A percentile compares a stretch with the other conserved stretches of the same genome.
These are phyloP conservation scores for Talaromyces adpressus DNA, from an alignment of 495 filamentous ascomycete species.

Conservation along the genomic window DNA sequence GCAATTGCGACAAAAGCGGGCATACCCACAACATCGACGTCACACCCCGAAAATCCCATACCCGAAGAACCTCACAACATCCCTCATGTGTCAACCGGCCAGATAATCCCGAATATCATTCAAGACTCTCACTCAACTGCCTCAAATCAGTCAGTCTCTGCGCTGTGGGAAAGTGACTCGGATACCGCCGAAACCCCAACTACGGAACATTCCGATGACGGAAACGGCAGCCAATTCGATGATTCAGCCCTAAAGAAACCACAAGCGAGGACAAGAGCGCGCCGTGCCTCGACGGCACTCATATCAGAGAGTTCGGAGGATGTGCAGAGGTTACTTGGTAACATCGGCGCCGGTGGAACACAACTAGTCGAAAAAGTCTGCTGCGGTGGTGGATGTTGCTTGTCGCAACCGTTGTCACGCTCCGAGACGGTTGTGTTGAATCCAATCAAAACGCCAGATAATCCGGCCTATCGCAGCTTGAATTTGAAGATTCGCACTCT, in stretches of 20 bases:
- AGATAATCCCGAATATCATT: neutral
- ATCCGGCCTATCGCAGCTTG: slow-evolving; percentile 75
- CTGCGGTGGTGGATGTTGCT: slow-evolving; percentile 92
- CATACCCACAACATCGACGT: slow-evolving; percentile 40
- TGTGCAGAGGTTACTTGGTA: slow-evolving; percentile 55
- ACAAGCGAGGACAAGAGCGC: slow-evolving; percentile 30
- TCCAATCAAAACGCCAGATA: slow-evolving; percentile 61
- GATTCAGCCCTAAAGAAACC: slow-evolving; percentile 17
- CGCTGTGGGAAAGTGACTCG: slow-evolving; percentile 30
- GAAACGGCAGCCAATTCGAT: slow-evolving; percentile 25
- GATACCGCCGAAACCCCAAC: slow-evolving; percentile 44
- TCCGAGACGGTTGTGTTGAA: slow-evolving; percentile 50
- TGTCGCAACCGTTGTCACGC: slow-evolving; percentile 51
- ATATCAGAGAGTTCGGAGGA: slow-evolving; percentile 71
- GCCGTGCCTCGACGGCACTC: slow-evolving; percentile 74
- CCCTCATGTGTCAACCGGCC: slow-evolving; percentile 28
- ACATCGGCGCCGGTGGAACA: slow-evolving; percentile 35
- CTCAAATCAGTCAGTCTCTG: slow-evolving; percentile 11
- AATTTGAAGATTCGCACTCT: slow-evolving; percentile 69
- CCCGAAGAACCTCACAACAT: slow-evolving; percentile 46
- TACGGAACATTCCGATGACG: slow-evolving; percentile 46
- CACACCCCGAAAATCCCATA: slow-evolving; percentile 50
- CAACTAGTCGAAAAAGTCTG: slow-evolving; percentile 59
- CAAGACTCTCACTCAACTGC: slow-evolving; percentile 4
- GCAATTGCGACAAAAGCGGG: slow-evolving; percentile 12